phyloP scores from a whole-genome alignment of 768 basidiomycete species.

The Asterophora parasitica region DNA sequence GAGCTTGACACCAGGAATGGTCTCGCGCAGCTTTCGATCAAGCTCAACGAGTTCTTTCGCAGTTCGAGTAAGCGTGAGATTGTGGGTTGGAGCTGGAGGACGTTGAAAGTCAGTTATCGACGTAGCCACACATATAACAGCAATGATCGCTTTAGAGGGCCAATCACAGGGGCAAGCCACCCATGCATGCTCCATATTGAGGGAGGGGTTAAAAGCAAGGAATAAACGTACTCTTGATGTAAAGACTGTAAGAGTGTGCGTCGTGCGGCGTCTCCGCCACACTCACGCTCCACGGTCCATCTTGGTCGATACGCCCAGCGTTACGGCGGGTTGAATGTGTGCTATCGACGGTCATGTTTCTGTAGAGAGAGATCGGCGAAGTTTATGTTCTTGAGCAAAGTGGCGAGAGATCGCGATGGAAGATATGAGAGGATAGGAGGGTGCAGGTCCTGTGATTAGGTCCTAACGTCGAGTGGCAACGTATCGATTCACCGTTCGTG shows the following conservation, averaged over 20 bases:
- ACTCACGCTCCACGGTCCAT: conserved; percentile 84
- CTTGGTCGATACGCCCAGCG: conserved; percentile 66
- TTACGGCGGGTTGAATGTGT: conserved; percentile 34
- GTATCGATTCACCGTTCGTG: conserved; percentile 39
- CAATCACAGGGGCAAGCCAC: conserved; percentile 6
- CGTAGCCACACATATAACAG: conserved; percentile 1
- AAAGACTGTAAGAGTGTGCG: conserved; percentile 69
- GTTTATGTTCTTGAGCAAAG: conserved; percentile 6
- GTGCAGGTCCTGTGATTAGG: conserved; percentile 32
- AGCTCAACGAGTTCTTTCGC: conserved; percentile 75
- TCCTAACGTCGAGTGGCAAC: conserved; percentile 27
- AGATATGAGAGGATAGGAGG: conserved; percentile 37
- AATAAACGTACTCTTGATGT: conserved; percentile 79
- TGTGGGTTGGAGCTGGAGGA: conserved; percentile 76
- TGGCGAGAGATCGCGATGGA: conserved; percentile 26
- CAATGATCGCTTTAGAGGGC: conserved; percentile 4
- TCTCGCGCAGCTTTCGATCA: conserved; percentile 73
- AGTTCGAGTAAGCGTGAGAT: conserved; percentile 80
- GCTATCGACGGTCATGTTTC: conserved; percentile 19
- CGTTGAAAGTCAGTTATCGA: conserved; percentile 19
- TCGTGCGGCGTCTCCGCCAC: conserved; percentile 83
- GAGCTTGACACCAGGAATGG: conserved; percentile 50
- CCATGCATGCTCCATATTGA: background rate
- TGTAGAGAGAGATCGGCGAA: conserved; percentile 19
- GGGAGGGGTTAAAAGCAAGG: conserved; percentile 18